Evolutionary conservation across 306 rosid genomes (phyloP).

Genomic region (Lathyrus tuberosus): DNA sequence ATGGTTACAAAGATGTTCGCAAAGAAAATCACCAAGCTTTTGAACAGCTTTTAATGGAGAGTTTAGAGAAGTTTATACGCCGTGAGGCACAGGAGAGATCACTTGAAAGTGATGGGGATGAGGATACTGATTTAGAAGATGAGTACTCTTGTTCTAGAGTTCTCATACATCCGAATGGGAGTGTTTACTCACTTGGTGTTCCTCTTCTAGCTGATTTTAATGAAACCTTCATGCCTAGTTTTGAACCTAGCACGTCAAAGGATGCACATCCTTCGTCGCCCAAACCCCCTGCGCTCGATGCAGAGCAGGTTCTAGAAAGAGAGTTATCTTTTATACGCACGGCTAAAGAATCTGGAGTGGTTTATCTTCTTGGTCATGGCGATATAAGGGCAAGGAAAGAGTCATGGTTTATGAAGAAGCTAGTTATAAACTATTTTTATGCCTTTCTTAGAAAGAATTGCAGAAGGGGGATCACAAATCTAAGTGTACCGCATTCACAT

Average conservation of each 20-base stretch:
- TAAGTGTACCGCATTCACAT: constrained; percentile 95
- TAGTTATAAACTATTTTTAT: constrained; percentile 83
- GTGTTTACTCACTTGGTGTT: constrained; percentile 83
- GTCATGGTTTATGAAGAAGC: constrained; percentile 92
- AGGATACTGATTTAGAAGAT: constrained; percentile 65
- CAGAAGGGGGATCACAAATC: constrained; percentile 79
- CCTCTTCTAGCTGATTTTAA: constrained; percentile 74
- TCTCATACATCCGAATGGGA: constrained; percentile 88
- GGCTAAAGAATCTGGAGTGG: constrained; percentile 93
- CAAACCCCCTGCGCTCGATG: constrained; percentile 58
- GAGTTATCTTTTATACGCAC: constrained; percentile 82
- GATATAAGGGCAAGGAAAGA: constrained; percentile 92
- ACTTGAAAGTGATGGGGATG: constrained; percentile 89
- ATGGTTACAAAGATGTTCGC: constrained; percentile 93
- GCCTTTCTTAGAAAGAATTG: constrained; percentile 89
- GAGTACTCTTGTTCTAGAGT: constrained; percentile 60
- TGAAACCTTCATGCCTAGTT: constrained; percentile 44
- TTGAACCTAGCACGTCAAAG: constrained; percentile 69
- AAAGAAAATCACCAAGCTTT: constrained; percentile 89
- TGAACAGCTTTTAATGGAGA: constrained; percentile 91
- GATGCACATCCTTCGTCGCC: constrained; percentile 47
- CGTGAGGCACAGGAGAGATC: constrained; percentile 94
- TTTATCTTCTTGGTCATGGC: constrained; percentile 95
- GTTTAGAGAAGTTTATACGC: constrained; percentile 92
- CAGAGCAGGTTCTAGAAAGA: constrained; percentile 88